Conservation (phyloP, 2,329 filamentous ascomycete species). For the Colletotrichum plurivorum region DNA sequence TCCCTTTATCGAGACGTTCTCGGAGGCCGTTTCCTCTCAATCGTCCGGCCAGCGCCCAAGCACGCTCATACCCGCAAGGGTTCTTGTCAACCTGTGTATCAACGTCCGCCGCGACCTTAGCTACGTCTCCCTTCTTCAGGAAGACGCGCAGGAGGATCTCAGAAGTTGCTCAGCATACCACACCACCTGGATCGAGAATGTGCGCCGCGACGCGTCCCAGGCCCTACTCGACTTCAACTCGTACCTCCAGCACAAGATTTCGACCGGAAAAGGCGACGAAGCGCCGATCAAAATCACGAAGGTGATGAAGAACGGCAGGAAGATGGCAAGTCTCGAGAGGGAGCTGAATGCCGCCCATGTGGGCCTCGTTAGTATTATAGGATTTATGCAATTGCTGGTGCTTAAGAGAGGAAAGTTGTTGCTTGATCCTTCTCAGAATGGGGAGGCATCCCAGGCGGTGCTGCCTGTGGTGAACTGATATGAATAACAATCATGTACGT, state of each 20-base stretch:
- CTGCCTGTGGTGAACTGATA: not conserved
- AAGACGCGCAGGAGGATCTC: not conserved
- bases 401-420: not conserved
- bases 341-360: conserved; percentile 1
- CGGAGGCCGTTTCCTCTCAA: not conserved
- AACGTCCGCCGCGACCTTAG: conserved; percentile 2
- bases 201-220: conserved; percentile 5
- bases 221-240: conserved; percentile 7
- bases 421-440: not conserved
- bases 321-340: conserved; percentile 6
- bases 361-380: not conserved
- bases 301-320: not conserved
- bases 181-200: not conserved
- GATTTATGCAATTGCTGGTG: not conserved
- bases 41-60: not conserved
- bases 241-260: not conserved
- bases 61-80: conserved; percentile 1
- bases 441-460: not conserved
- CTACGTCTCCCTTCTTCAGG: conserved; percentile 4
- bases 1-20: conserved; percentile 1
- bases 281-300: not conserved
- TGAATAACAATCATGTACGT: not conserved
- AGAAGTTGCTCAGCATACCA: not conserved
- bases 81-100: not conserved
- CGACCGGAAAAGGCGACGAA: not conserved